phyloP scores from a whole-genome alignment of 768 basidiomycete genomes.

The Lentinula detonsa region DNA sequence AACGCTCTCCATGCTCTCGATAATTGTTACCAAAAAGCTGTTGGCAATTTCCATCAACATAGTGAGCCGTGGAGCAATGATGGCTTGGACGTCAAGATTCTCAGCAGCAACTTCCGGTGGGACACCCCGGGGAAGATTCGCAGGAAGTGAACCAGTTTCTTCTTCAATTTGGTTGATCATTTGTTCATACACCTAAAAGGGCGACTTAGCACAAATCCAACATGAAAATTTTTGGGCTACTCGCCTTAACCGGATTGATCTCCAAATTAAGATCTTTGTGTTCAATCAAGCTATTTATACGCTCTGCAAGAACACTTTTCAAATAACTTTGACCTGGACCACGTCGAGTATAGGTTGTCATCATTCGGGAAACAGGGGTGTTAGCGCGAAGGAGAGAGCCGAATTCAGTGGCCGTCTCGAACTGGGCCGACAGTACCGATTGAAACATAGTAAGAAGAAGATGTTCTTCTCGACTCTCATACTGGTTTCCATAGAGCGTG shows the following conservation, averaged over 20 bases:
- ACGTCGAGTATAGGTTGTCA: slow-evolving; percentile 99
- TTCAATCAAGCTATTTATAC: slow-evolving; percentile 97
- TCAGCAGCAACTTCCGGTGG: slow-evolving; percentile 92
- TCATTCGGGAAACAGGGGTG: slow-evolving; percentile 99
- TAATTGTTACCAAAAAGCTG: slow-evolving; percentile 94
- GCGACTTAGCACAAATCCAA: not conserved
- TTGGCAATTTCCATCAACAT: slow-evolving; percentile 99
- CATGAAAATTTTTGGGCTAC: slow-evolving; percentile 3
- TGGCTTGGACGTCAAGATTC: slow-evolving; percentile 94
- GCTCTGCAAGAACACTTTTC: slow-evolving; percentile 94
- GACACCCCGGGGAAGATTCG: slow-evolving; percentile 88
- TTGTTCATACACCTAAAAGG: slow-evolving; percentile 88
- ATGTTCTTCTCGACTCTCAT: slow-evolving; percentile 97
- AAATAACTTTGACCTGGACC: slow-evolving; percentile 98
- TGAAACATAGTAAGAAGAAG: slow-evolving; percentile 99
- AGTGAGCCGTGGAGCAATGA: slow-evolving; percentile 92
- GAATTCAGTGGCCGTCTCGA: slow-evolving; percentile 98
- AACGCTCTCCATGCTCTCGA: slow-evolving; percentile 96
- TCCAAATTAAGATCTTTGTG: slow-evolving; percentile 99
- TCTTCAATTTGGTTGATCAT: slow-evolving; percentile 99
- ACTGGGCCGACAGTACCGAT: slow-evolving; percentile 96
- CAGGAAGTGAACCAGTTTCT: slow-evolving; percentile 87
- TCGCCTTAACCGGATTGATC: slow-evolving; percentile 96
- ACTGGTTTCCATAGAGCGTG: slow-evolving; percentile 98
- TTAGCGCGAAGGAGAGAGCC: slow-evolving; percentile 98